Base-by-base conservation (phyloP, 1,284 basidiomycete genomes). In the Marasmius fiardii region DNA sequence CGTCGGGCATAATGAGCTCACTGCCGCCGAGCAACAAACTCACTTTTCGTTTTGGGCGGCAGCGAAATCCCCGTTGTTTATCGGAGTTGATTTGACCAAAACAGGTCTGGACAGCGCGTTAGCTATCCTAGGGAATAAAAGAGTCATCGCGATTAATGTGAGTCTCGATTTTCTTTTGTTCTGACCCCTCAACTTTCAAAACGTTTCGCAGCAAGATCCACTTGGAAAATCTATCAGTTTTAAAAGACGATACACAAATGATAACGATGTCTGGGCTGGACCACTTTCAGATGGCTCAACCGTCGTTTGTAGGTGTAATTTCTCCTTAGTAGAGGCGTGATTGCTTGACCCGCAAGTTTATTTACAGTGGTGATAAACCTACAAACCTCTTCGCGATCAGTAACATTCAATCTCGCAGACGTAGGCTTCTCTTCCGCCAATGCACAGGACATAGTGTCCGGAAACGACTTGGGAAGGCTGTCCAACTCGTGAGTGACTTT, bases 31-130 rank as follows among this genome's bases (percentile, higher is more conserved):
- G 54, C 78, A 78, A 60, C 73, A 74, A 53, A 77, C 73, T 10
- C 77, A 81, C 54, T 80, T 80, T 50, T 73, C 74, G 1, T 78
- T 79, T 54, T 80, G 77, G 77, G 75, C 75, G 14, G 76, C 76
- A 7, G 69, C 67, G 8, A 77, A 76, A 73, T 78, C 76, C 18
- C 76, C 77, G n/a, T 64, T 78, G 48, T 60, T 79, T 43, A 74
- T 79, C 33, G 77, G 75, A 3, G 78, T 74, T 2, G 71, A 78
- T 61, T 60, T 79, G 45, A 69, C 70, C 7, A 69, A 63, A 24
- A 10, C 26, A 28, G 11, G 16, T 12, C 58, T 67, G 10, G 54
- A 66, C 1, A 59, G 68, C 34, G 69, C 74, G 0, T 62, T 78
- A 44, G 62, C 58, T 24, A 75, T 79, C 35, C 62, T 78, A 37